phyloP scores from a whole-genome alignment of 2,329 filamentous ascomycete species.

The Microascus cirrosus region DNA sequence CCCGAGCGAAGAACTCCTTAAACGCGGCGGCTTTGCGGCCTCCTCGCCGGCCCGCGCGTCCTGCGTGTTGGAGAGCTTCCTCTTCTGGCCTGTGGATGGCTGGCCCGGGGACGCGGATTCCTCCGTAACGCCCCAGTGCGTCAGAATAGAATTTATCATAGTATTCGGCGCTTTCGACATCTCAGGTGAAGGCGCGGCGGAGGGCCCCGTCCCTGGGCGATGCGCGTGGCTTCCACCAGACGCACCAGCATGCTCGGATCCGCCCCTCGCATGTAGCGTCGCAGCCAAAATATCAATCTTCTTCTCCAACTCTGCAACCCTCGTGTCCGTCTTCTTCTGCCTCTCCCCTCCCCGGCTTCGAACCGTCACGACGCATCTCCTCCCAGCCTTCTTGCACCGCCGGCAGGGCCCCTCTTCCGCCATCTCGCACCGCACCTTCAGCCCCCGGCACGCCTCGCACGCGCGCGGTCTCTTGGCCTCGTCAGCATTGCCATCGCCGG shows the following conservation, averaged over 20 bases:
- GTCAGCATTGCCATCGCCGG: conserved; percentile 7
- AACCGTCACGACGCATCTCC: conserved; percentile 66
- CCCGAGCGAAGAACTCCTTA: conserved; percentile 7
- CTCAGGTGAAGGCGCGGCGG: background rate
- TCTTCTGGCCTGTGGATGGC: conserved; percentile 20
- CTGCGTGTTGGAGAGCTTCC: conserved; percentile 21
- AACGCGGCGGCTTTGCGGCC: conserved; percentile 5
- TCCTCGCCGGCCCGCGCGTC: background rate
- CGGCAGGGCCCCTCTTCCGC: conserved; percentile 59
- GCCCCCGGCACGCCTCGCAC: conserved; percentile 63
- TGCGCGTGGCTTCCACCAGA: background rate
- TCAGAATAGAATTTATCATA: background rate
- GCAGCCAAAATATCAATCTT: conserved; percentile 86
- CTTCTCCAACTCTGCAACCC: conserved; percentile 82
- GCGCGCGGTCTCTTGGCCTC: conserved; percentile 59
- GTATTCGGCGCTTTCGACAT: background rate
- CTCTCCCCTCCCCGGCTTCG: conserved; percentile 54
- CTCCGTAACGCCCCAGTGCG: background rate
- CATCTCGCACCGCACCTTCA: conserved; percentile 80
- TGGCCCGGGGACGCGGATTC: background rate
- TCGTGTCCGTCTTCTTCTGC: conserved; percentile 83
- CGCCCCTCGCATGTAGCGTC: conserved; percentile 42
- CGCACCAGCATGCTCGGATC: background rate
- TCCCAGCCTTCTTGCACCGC: conserved; percentile 70
- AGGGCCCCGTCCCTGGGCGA: background rate